Evolutionary conservation across 2,329 filamentous ascomycete species (phyloP).

Genomic region (Lachnellula hyalina): DNA sequence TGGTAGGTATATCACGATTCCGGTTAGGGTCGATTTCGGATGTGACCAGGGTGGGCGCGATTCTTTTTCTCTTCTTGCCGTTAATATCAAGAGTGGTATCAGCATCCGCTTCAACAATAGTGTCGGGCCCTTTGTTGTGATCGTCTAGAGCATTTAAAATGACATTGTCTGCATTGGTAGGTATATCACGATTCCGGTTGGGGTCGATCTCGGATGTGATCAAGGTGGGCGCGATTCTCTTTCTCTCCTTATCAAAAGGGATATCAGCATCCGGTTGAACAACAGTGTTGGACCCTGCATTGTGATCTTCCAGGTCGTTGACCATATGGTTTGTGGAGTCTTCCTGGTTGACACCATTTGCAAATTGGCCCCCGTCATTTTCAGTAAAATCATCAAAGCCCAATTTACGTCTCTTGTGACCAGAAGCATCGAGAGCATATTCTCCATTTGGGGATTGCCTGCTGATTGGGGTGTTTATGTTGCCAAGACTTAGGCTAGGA

Average conservation of each 20-base stretch:
- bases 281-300: not conserved
- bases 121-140: not conserved
- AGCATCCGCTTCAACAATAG: not conserved
- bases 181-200: conserved; percentile 19
- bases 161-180: conserved; percentile 19
- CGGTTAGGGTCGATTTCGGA: conserved; percentile 17
- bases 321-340: not conserved
- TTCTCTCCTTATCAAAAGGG: conserved; percentile 25
- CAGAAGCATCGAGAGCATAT: conserved; percentile 20
- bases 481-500: not conserved
- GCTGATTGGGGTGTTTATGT: not conserved
- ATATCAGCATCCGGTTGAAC: not conserved
- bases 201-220: conserved; percentile 23
- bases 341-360: not conserved
- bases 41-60: conserved; percentile 29
- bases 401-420: conserved; percentile 27
- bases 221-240: conserved; percentile 29
- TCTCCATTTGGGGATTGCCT: not conserved
- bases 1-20: conserved; percentile 21
- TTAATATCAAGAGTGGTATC: conserved; percentile 2
- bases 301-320: not conserved
- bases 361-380: not conserved
- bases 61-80: conserved; percentile 30
- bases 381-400: conserved; percentile 15
- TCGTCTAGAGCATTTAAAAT: not conserved